A percentile compares a stretch with the other conserved stretches of the same genome.
Evolutionary conservation across 768 basidiomycete genomes (phyloP).

Genomic region (Kwoniella heveanensis): DNA sequence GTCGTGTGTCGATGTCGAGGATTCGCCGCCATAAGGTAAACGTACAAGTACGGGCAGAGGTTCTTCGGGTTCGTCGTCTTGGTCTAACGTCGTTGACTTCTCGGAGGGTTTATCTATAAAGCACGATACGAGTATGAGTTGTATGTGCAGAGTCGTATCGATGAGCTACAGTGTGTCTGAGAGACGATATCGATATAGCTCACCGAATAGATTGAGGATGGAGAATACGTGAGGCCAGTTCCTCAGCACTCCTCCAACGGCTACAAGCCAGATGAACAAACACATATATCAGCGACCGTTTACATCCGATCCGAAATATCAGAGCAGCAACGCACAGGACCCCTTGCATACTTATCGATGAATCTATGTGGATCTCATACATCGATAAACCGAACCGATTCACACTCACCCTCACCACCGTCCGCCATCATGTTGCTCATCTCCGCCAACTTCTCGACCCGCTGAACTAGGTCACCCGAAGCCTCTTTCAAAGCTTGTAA

Average conservation of each 20-base stretch:
- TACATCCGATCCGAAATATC: too few species aligned
- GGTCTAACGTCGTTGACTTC: conserved; percentile 5
- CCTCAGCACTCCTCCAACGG: conserved; percentile 55
- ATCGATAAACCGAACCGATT: too few species aligned
- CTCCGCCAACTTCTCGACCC: conserved; percentile 54
- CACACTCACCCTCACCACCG: conserved; percentile 56
- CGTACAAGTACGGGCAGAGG: conserved; percentile 48
- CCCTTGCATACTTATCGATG: too few species aligned
- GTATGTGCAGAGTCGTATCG: too few species aligned
- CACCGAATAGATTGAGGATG: conserved; percentile 56
- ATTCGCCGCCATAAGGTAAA: conserved; percentile 40
- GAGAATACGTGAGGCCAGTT: conserved; percentile 58
- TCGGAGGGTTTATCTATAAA: conserved; percentile 27
- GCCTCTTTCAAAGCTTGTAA: conserved; percentile 52
- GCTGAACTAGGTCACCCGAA: conserved; percentile 43
- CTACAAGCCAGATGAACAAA: conserved; percentile 25
- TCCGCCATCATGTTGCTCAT: conserved; percentile 57
- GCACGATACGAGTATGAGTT: too few species aligned
- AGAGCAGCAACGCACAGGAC: too few species aligned
- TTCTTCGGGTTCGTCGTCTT: conserved; percentile 38
- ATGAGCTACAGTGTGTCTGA: too few species aligned
- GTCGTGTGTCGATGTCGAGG: neutral
- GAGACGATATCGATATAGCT: too few species aligned
- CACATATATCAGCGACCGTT: conserved; percentile 3
- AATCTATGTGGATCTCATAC: neutral